Conservation (phyloP, 2,329 filamentous ascomycete genomes). For the Phyllosticta capitalensis region DNA sequence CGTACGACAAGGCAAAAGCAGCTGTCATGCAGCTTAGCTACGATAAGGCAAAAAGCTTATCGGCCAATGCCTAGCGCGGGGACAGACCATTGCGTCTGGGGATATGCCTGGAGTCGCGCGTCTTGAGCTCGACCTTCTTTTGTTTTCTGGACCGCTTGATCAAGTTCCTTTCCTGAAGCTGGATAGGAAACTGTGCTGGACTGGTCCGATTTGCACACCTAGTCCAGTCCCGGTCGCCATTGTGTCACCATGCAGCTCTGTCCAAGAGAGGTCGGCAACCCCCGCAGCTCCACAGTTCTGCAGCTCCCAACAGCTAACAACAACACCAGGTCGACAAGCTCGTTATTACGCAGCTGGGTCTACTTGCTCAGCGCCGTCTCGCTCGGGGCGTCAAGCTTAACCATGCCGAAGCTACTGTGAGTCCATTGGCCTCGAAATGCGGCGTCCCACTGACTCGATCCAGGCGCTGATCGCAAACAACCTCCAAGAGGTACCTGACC, state of each 20-base stretch:
- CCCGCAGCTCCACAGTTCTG: neutral
- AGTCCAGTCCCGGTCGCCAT: neutral
- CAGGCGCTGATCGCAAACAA: conserved; percentile 77
- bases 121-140: neutral
- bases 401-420: conserved; percentile 75
- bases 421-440: conserved; percentile 14
- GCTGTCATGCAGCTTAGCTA: neutral
- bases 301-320: neutral
- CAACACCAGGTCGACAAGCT: conserved; percentile 79
- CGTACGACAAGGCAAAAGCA: too few species aligned
- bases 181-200: neutral
- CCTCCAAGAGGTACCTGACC: conserved; percentile 76
- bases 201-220: neutral
- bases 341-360: conserved; percentile 77
- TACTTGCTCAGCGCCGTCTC: conserved; percentile 77
- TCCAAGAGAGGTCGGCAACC: conserved; percentile 5
- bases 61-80: neutral
- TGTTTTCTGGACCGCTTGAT: neutral
- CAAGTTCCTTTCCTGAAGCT: neutral
- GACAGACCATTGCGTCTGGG: neutral
- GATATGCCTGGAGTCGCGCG: neutral
- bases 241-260: conserved; percentile 10
- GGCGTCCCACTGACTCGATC: conserved; percentile 21
- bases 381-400: conserved; percentile 84
- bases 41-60: neutral